Evolutionary conservation across 129 eudicot species (phyloP).

Genomic region (Erigeron canadensis): DNA sequence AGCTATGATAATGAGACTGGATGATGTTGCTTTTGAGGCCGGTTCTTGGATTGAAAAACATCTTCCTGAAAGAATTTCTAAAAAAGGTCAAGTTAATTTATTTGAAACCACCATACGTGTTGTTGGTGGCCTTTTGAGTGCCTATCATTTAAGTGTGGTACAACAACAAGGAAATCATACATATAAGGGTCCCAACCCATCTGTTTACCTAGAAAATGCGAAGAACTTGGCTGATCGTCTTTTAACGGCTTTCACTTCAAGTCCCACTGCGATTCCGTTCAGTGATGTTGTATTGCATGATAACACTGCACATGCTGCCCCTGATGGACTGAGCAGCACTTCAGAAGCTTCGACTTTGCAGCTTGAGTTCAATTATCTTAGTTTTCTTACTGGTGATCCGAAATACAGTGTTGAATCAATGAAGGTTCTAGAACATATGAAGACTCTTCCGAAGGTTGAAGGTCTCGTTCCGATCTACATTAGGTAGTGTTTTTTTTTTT

Average conservation of each 20-base stretch:
- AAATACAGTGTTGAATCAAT: conserved; percentile 74
- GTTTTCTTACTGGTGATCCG: conserved; percentile 72
- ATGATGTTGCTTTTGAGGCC: conserved; percentile 75
- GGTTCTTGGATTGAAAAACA: conserved; percentile 91
- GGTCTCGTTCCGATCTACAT: conserved; percentile 96
- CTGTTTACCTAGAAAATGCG: conserved; percentile 77
- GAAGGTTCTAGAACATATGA: conserved; percentile 91
- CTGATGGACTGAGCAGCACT: conserved; percentile 94
- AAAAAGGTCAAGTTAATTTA: conserved; percentile 85
- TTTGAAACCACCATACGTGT: conserved; percentile 95
- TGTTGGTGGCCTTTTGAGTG: conserved; percentile 95
- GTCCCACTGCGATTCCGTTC: conserved; percentile 84
- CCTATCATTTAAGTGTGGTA: conserved; percentile 85
- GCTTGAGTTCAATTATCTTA: conserved; percentile 91
- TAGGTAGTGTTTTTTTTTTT: conserved; percentile 43
- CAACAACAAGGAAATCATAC: conserved; percentile 40
- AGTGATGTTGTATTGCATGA: conserved; percentile 90
- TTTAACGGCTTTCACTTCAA: conserved; percentile 76
- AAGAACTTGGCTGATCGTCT: conserved; percentile 79
- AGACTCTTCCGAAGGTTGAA: conserved; percentile 79
- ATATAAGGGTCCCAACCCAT: conserved; percentile 64
- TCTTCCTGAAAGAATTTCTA: conserved; percentile 63
- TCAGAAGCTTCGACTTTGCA: conserved; percentile 92
- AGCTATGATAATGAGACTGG: conserved; percentile 88
- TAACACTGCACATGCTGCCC: conserved; percentile 72